Conservation (phyloP, 805 yeast species). For the Crinitomyces ghanaensis region DNA sequence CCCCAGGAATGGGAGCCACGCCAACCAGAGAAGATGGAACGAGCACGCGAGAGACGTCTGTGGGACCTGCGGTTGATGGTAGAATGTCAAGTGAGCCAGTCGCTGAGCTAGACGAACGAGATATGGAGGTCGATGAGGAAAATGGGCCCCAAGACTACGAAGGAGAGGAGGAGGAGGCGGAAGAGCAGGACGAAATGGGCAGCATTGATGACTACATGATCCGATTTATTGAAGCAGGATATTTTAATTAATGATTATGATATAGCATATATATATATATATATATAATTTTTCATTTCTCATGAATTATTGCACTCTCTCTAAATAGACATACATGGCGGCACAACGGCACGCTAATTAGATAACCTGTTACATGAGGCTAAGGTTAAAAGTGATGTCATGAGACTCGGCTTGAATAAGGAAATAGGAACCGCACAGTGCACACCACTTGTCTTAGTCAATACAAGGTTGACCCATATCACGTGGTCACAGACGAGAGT, state of each 20-base stretch:
- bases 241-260: constrained; percentile 34
- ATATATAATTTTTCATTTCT: too few species aligned
- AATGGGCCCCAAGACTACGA: constrained; percentile 5
- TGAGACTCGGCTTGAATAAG: too few species aligned
- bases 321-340: too few species aligned
- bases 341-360: too few species aligned
- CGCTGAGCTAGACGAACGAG: constrained; percentile 5
- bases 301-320: too few species aligned
- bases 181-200: constrained; percentile 45
- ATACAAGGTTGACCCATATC: too few species aligned
- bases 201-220: constrained; percentile 97
- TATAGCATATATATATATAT: too few species aligned
- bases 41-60: constrained; percentile 1
- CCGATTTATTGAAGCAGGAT: constrained; percentile 75
- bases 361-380: too few species aligned
- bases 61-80: constrained; percentile 3
- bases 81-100: constrained; percentile 10
- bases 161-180: constrained; percentile 26
- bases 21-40: neutral
- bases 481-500: too few species aligned
- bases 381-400: too few species aligned
- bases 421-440: too few species aligned
- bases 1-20: constrained; percentile 1
- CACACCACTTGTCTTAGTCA: too few species aligned
- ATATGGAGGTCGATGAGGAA: constrained; percentile 1